Percentiles rank a stretch among this genome's conserved stretches.
Conservation (phyloP, 352 stramenopile species). For the Phytophthora citricola region DNA sequence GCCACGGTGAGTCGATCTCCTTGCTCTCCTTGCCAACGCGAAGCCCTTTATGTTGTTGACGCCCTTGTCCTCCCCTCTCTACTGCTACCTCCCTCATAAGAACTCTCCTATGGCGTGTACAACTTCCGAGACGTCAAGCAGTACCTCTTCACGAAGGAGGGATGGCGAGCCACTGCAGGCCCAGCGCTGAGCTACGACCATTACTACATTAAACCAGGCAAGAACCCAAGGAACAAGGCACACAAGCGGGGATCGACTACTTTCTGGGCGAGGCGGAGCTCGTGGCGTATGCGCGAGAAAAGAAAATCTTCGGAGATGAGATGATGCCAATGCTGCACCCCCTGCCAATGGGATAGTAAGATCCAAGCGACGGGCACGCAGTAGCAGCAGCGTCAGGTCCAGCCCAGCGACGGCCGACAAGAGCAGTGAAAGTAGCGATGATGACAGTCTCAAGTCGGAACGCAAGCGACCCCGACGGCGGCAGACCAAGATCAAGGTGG, state of each 20-base stretch:
- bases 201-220: conserved; percentile 52
- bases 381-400: conserved; percentile 18
- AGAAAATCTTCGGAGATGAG: conserved; percentile 43
- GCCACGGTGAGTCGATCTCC: conserved; percentile 21
- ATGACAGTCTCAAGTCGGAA: conserved; percentile 2
- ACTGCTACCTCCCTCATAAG: conserved; percentile 7
- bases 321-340: neutral
- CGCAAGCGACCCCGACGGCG: conserved; percentile 18
- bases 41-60: conserved; percentile 6
- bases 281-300: conserved; percentile 35
- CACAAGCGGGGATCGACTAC: conserved; percentile 43
- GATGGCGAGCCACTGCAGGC: conserved; percentile 16
- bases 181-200: conserved; percentile 49
- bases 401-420: conserved; percentile 1
- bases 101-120: conserved; percentile 48
- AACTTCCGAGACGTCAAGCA: conserved; percentile 53
- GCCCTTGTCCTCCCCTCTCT: neutral
- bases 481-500: conserved; percentile 8
- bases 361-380: conserved; percentile 19
- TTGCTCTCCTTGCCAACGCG: neutral
- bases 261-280: conserved; percentile 52
- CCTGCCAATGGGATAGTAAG: neutral
- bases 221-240: conserved; percentile 20
- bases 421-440: conserved; percentile 14
- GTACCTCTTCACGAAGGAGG: conserved; percentile 28